These are phyloP conservation scores for Lachancea mirantina DNA, from an alignment of 805 yeast genomes.

Conservation along the genomic window DNA sequence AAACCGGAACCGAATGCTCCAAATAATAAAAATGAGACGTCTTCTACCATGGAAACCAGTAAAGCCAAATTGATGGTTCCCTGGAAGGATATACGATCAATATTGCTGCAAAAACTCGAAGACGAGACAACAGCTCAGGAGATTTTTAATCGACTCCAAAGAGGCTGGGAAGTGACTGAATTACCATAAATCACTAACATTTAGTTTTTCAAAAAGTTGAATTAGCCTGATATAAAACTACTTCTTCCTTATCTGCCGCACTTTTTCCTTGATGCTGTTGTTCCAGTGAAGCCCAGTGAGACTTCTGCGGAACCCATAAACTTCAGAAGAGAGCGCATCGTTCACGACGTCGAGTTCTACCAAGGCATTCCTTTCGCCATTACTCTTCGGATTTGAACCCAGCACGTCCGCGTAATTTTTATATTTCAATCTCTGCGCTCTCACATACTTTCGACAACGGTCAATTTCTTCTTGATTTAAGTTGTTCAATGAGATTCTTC, in stretches of 20 bases:
- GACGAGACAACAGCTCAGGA: slow-evolving; percentile 25
- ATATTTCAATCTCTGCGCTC: slow-evolving; percentile 45
- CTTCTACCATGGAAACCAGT: slow-evolving; percentile 1
- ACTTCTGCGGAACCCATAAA: slow-evolving; percentile 37
- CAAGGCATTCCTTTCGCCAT: slow-evolving; percentile 8
- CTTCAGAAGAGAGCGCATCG: slow-evolving; percentile 34
- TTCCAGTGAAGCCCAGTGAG: slow-evolving; percentile 57
- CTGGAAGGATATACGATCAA: slow-evolving; percentile 38
- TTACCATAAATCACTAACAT: slow-evolving; percentile 7
- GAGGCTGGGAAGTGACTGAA: slow-evolving; percentile 35
- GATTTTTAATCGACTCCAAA: slow-evolving; percentile 31
- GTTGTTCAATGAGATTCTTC: slow-evolving; percentile 63
- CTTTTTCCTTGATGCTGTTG: slow-evolving; percentile 47
- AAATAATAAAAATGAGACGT: slow-evolving; percentile 3
- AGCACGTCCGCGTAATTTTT: slow-evolving; percentile 22
- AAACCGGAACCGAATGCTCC: slow-evolving; percentile 13
- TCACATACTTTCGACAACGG: slow-evolving; percentile 71
- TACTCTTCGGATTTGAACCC: slow-evolving; percentile 7
- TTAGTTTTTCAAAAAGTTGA: neutral
- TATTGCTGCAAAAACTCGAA: slow-evolving; percentile 32
- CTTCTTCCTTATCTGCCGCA: slow-evolving; percentile 37
- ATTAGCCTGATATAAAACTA: too few species aligned
- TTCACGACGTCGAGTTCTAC: slow-evolving; percentile 23
- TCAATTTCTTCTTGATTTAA: slow-evolving; percentile 76
- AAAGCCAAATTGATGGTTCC: slow-evolving; percentile 23